Base-by-base conservation (phyloP, 768 basidiomycete species). In the Mycena filopes region DNA sequence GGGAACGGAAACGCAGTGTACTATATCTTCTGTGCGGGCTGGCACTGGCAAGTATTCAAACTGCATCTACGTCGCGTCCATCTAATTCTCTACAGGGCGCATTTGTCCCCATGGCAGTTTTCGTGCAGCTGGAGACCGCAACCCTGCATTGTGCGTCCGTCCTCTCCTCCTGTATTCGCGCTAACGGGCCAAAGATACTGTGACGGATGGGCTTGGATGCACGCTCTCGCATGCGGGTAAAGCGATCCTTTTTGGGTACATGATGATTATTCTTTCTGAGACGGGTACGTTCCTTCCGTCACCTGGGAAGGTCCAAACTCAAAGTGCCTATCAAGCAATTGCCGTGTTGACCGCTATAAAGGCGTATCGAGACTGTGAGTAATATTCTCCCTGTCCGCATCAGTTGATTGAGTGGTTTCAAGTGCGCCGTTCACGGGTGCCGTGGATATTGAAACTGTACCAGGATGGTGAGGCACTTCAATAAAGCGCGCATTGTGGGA, bases 171-270 rank as follows among this genome's bases (percentile, higher is more conserved):
- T 56, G 28, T 20, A 21, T 33, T 13, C 28, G 38, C 18, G 23
- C 60, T 60, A 46, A 63, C 23, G n/a, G 11, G 12, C 50, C n/a
- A 55, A 41, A 55, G 42, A 16, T n/a, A 42, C 20, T 28, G 12
- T 15, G 11, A 25, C 72, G 15, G 55, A 65, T 29, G 66, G 51
- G 5, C 66, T 71, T 43, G 81, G 80, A 3, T 83, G 82, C 65
- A 58, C 54, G 2, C 66, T 82, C 25, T 67, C 67, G 7, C 45
- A 75, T 23, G 79, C 80, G 2, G 77, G 77, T 50, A 67, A 73
- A n/a, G 73, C 80, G n/a, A 77, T 81, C 23, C 74, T 81, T 23
- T 66, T 78, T 12, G 78, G 76, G 5, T 83, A 82, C 64, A 71
- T 82, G 11, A 60, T 79, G 16, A 70, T 84, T 7, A 72, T 79